A percentile compares a stretch with the other conserved stretches of the same genome.
These are phyloP conservation scores for Cantharellus anzutake DNA, from an alignment of 768 basidiomycete species.

Conservation along the genomic window DNA sequence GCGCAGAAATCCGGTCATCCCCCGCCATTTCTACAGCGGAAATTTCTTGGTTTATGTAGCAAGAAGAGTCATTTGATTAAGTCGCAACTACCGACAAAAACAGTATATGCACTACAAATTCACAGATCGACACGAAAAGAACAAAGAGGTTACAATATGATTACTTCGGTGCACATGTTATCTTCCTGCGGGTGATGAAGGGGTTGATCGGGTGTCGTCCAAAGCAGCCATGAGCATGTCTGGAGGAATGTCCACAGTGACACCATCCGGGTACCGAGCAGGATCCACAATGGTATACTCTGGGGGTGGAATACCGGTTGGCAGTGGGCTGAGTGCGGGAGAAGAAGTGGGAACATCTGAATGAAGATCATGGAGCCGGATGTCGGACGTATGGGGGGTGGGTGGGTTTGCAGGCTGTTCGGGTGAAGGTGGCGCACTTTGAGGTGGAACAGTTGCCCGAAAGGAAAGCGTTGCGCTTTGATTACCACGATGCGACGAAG, in stretches of 20 bases:
- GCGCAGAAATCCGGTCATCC: no score
- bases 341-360: slow-evolving; percentile 1
- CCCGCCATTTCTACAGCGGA: no score
- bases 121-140: no score
- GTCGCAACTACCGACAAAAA: no score
- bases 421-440: background rate
- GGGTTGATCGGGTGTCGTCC: slow-evolving; percentile 29
- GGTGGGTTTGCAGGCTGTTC: slow-evolving; percentile 51
- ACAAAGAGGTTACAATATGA: no score
- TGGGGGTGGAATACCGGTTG: slow-evolving; percentile 40
- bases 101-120: no score
- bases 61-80: no score
- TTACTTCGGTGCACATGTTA: no score
- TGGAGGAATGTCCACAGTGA: slow-evolving; percentile 84
- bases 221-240: slow-evolving; percentile 81
- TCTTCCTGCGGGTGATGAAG: background rate
- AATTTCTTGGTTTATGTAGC: no score
- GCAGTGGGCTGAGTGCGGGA: background rate
- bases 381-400: slow-evolving; percentile 69
- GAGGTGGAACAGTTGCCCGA: no score
- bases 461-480: slow-evolving; percentile 28
- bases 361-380: slow-evolving; percentile 48
- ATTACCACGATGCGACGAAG: background rate
- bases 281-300: slow-evolving; percentile 81
- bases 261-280: slow-evolving; percentile 67